Evolutionary conservation across 2,329 filamentous ascomycete genomes (phyloP), one percentile per base, ranked within the genome.

Genomic region (Colletotrichum tabaci): DNA sequence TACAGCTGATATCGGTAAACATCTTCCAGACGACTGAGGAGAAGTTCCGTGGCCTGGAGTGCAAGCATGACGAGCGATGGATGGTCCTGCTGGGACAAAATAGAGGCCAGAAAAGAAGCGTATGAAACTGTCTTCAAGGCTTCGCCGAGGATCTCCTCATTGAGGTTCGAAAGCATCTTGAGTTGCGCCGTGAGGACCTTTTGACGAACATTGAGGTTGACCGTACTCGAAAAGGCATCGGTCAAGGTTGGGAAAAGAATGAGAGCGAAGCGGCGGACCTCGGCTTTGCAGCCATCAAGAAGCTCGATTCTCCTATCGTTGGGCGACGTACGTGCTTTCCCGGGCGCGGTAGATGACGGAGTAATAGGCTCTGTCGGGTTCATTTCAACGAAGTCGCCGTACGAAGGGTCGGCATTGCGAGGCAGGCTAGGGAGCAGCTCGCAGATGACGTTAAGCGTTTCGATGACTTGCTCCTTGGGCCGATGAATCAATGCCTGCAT

Each of bases 401-500:
- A 74, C 50, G 78, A 75, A 3, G 85, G 82, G 64, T 87, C 83
- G 15, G 84, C 84, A 42, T 85, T 85, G 65, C 86, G 87, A 15
- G 92, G 91, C 18, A 96, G 86, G 61, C 90, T 91, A 1, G 96
- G 95, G 46, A 99, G 87, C 40, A 99, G 86, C 83, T 99, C 96
- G 84, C 96, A 98, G 74, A 99, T 95, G 74, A 99, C 95, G 79
- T 98, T 98, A 74, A 99, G 88, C 1, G 97, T 98, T 84, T 99
- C 96, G 76, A 96, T 96, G 21, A 99, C 94, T 82, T 99, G 96
- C 76, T 99, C 97, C 67, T 95, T 92, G 8, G 96, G 96, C 50
- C 96, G 92, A 79, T 98, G 96, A 63, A 99, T 98, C 74, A 99
- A 87, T 47, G 97, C 95, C 83, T 99, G 96, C 97, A 99, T 99